phyloP scores from a whole-genome alignment of 805 yeast species.

The Cyberlindnera sargentensis region DNA sequence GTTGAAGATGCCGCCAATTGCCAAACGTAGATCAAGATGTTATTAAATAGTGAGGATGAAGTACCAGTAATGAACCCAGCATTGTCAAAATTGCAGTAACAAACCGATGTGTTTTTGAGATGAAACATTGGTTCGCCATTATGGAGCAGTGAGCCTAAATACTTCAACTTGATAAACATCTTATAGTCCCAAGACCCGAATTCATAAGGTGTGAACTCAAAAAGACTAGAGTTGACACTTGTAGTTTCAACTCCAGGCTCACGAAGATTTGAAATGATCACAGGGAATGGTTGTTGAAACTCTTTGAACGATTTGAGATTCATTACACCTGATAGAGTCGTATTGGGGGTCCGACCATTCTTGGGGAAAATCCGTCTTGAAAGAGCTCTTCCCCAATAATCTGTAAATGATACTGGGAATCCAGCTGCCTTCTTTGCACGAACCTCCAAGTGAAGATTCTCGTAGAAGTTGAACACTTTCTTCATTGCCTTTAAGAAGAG shows the following conservation, averaged over 20 bases:
- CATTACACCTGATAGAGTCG: slow-evolving; percentile 34
- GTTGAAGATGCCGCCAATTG: slow-evolving; percentile 27
- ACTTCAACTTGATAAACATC: slow-evolving; percentile 43
- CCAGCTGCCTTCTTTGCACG: slow-evolving; percentile 46
- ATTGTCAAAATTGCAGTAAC: slow-evolving; percentile 50
- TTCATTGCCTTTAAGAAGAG: slow-evolving; percentile 25
- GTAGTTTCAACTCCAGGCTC: slow-evolving; percentile 28
- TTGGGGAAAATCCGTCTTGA: slow-evolving; percentile 38
- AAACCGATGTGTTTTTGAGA: slow-evolving; percentile 26
- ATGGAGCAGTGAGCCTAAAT: slow-evolving; percentile 41
- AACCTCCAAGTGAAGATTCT: slow-evolving; percentile 46
- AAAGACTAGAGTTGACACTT: slow-evolving; percentile 35
- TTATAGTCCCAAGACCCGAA: slow-evolving; percentile 63
- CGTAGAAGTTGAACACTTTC: slow-evolving; percentile 39
- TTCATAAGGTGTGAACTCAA: slow-evolving; percentile 59
- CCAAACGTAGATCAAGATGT: slow-evolving; percentile 39
- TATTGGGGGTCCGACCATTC: slow-evolving; percentile 28
- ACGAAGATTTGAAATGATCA: slow-evolving; percentile 34
- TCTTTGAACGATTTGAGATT: slow-evolving; percentile 30
- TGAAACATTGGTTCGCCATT: slow-evolving; percentile 34
- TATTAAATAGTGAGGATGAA: slow-evolving; percentile 53
- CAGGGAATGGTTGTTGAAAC: slow-evolving; percentile 43
- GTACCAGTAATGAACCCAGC: slow-evolving; percentile 56
- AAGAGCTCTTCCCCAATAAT: slow-evolving; percentile 63
- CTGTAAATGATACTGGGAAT: slow-evolving; percentile 52